Base-by-base conservation (phyloP, 306 rosid species). In the Cotoneaster glaucophyllus region DNA sequence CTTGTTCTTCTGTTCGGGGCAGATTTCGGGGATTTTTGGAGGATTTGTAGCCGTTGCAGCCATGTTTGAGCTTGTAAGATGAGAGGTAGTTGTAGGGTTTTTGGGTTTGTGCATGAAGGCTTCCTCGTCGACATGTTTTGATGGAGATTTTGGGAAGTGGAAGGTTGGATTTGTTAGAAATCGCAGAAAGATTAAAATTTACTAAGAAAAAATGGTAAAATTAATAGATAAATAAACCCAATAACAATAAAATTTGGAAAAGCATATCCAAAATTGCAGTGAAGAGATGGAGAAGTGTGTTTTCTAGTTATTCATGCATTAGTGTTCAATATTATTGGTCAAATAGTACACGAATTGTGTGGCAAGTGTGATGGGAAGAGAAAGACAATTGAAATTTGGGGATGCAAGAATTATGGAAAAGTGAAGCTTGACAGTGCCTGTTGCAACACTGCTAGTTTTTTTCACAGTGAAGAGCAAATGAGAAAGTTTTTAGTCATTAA, bases 41-140 rank as follows among this genome's bases (percentile, higher is more conserved):
- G 78, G 92, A 86, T 76, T 87, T 93, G 79, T 88, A 93, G 83
- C 90, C 92, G 77, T 65, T 83, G 67, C 85, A 66, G 28, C 93
- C 92, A 62, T 88, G 85, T 52, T 86, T 89, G 81, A 87, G 91
- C 93, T 91, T 93, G 88, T 88, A 89, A 77, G 87, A 96, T 75
- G 79, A 84, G 22, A 91, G 96, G 76, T 91, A 96, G 45, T 83
- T 78, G 83, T 97, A 93, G 32, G 87, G 89, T 82, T 82, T 82
- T 84, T 80, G 89, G 96, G 84, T 84, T 90, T 76, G 95, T 54
- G 90, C 77, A 85, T 31, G 80, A 84, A 79, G 89, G 82, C 85
- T 84, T 93, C 77, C 80, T 86, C 44, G 74, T 78, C 50, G 86
- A 76, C 98, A 89, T 93, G 52, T 59, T 50, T 65, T 62, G 71